A percentile compares a stretch with the other conserved stretches of the same genome.
These are phyloP conservation scores for Hymenoscyphus fraxineus DNA, from an alignment of 2,329 filamentous ascomycete genomes.

Conservation along the genomic window DNA sequence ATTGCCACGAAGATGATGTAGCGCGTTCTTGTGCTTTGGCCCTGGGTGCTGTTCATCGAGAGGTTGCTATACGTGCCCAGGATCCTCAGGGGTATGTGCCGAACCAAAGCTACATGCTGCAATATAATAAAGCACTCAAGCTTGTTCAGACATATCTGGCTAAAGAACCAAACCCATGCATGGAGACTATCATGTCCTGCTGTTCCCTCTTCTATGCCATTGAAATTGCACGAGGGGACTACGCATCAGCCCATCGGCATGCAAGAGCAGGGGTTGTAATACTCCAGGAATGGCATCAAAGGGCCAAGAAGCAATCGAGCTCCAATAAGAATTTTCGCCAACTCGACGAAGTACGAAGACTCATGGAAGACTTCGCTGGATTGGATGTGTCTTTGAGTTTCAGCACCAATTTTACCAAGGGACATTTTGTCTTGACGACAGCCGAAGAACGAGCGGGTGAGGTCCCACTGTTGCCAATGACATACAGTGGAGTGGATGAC, in stretches of 20 bases:
- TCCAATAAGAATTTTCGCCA: not conserved
- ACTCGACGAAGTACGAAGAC: not conserved
- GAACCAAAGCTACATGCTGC: not conserved
- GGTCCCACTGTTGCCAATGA: not conserved
- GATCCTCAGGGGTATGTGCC: not conserved
- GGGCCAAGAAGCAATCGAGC: not conserved
- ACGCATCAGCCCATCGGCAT: not conserved
- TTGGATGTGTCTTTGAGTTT: not conserved
- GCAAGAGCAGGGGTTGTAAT: conserved; percentile 5
- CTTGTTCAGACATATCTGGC: not conserved
- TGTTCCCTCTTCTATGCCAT: conserved; percentile 4
- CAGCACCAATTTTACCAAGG: not conserved
- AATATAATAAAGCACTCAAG: conserved; percentile 1
- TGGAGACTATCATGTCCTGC: not conserved
- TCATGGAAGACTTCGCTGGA: conserved; percentile 3
- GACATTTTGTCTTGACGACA: not conserved
- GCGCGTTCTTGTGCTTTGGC: not conserved
- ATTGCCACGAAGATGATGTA: not conserved
- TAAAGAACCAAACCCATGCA: not conserved
- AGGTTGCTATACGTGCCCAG: not conserved
- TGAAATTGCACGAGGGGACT: not conserved
- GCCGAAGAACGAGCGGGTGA: not conserved
- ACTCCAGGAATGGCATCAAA: not conserved
- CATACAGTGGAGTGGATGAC: not conserved
- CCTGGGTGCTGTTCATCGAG: not conserved